phyloP scores from a whole-genome alignment of 2,329 filamentous ascomycete genomes.

The Pseudocercospora eumusae region DNA sequence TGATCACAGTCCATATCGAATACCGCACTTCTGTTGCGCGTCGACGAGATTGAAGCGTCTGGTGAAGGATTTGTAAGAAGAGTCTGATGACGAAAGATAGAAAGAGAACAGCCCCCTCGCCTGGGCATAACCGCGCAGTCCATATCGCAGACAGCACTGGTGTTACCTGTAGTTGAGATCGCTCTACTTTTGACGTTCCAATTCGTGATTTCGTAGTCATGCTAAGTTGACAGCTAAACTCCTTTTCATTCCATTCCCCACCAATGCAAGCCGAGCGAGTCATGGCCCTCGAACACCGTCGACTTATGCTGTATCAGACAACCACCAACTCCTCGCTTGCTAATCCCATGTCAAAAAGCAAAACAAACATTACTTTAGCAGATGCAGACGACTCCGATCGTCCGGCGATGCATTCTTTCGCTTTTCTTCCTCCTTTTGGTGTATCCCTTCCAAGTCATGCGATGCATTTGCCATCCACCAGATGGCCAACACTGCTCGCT shows the following conservation, averaged over 20 bases:
- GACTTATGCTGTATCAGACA: constrained; percentile 1
- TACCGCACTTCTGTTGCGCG: too few species aligned
- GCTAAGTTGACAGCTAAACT: not conserved
- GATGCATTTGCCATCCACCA: not conserved
- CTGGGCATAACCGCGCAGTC: too few species aligned
- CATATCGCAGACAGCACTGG: too few species aligned
- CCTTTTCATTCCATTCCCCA: not conserved
- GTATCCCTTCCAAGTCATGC: not conserved
- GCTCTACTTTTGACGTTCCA: not conserved
- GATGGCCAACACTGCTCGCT: not conserved
- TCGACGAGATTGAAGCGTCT: too few species aligned
- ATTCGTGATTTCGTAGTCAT: constrained; percentile 1
- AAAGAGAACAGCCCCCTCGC: too few species aligned
- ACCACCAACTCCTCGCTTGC: constrained; percentile 21
- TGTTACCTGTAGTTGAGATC: not conserved
- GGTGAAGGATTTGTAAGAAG: too few species aligned
- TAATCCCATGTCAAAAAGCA: constrained; percentile 13
- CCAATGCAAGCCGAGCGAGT: constrained; percentile 6
- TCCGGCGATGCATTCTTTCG: not conserved
- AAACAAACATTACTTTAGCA: constrained; percentile 10
- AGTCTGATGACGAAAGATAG: too few species aligned
- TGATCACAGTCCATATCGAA: too few species aligned
- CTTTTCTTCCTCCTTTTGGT: not conserved
- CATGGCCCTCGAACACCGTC: not conserved
- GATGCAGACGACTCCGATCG: not conserved